phyloP scores from a whole-genome alignment of 495 filamentous ascomycete genomes.

The Penicillium lagena region DNA sequence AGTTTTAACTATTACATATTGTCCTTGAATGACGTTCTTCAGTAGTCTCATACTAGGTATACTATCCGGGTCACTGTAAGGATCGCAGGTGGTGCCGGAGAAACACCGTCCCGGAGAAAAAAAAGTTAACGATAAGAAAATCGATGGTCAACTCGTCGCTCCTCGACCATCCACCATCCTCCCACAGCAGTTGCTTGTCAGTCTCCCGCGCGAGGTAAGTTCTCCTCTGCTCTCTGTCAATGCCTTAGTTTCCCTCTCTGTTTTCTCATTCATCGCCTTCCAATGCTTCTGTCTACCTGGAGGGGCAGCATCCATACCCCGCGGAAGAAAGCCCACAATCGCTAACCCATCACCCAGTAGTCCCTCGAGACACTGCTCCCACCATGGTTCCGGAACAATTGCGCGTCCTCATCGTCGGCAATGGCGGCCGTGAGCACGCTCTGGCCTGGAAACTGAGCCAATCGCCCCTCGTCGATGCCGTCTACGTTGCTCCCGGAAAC shows the following conservation, averaged over 20 bases:
- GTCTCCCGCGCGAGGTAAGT: conserved; percentile 19
- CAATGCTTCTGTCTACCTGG: neutral
- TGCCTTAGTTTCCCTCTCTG: neutral
- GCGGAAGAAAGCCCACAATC: conserved; percentile 15
- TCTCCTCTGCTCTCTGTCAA: neutral
- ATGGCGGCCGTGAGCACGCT: conserved; percentile 90
- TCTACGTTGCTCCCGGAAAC: conserved; percentile 63
- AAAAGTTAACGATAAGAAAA: conserved; percentile 15
- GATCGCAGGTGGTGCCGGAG: too few species aligned
- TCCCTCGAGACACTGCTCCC: conserved; percentile 26
- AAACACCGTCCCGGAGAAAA: conserved; percentile 13
- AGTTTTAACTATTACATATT: too few species aligned
- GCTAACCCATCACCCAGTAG: conserved; percentile 11
- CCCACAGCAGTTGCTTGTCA: conserved; percentile 20
- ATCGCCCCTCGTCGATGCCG: conserved; percentile 51
- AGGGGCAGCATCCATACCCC: conserved; percentile 21
- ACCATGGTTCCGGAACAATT: conserved; percentile 42
- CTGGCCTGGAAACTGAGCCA: conserved; percentile 90
- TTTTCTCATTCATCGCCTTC: neutral
- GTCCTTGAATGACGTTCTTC: too few species aligned
- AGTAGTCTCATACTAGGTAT: too few species aligned
- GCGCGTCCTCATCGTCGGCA: conserved; percentile 79
- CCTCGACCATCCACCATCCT: conserved; percentile 12
- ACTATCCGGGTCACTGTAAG: too few species aligned
- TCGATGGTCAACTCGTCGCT: conserved; percentile 1